phyloP scores from a whole-genome alignment of 2,329 filamentous ascomycete genomes.

The Escovopsis sp. region DNA sequence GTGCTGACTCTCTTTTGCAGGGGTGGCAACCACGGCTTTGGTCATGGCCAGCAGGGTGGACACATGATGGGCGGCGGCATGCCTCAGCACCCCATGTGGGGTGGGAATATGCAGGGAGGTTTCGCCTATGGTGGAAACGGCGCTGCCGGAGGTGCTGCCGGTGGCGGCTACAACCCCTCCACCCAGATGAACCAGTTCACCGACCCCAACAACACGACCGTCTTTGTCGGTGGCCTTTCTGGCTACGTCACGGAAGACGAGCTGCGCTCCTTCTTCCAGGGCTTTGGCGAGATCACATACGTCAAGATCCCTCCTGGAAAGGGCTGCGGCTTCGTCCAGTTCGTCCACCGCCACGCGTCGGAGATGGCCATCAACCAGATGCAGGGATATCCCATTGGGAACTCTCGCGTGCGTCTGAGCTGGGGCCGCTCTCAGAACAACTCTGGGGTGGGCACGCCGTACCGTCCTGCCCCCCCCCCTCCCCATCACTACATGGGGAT shows the following conservation, averaged over 20 bases:
- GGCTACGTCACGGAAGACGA: conserved; percentile 98
- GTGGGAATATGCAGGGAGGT: conserved; percentile 12
- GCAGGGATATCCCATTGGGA: conserved; percentile 98
- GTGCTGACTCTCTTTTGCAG: conserved; percentile 3
- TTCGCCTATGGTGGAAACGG: neutral
- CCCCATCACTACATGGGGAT: conserved; percentile 39
- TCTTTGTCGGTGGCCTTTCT: conserved; percentile 92
- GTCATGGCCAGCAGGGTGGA: conserved; percentile 25
- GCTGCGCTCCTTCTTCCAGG: conserved; percentile 99
- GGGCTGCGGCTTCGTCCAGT: conserved; percentile 97
- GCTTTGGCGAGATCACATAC: conserved; percentile 98
- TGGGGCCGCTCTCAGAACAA: conserved; percentile 99
- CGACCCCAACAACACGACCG: conserved; percentile 97
- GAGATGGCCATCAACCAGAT: conserved; percentile 99
- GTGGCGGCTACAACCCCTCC: conserved; percentile 31
- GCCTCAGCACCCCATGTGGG: conserved; percentile 29
- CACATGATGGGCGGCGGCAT: conserved; percentile 30
- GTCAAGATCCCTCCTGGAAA: conserved; percentile 99
- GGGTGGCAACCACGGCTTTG: conserved; percentile 25
- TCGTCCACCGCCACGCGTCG: conserved; percentile 93
- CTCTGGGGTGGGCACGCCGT: conserved; percentile 92
- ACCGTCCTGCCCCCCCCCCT: conserved; percentile 71
- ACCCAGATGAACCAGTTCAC: conserved; percentile 95
- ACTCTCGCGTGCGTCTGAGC: conserved; percentile 91
- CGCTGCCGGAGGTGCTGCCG: conserved; percentile 18